Evolutionary conservation across 2,329 filamentous ascomycete species (phyloP), one percentile per base, ranked within the genome.

Genomic region (Mycosphaerella sp.): DNA sequence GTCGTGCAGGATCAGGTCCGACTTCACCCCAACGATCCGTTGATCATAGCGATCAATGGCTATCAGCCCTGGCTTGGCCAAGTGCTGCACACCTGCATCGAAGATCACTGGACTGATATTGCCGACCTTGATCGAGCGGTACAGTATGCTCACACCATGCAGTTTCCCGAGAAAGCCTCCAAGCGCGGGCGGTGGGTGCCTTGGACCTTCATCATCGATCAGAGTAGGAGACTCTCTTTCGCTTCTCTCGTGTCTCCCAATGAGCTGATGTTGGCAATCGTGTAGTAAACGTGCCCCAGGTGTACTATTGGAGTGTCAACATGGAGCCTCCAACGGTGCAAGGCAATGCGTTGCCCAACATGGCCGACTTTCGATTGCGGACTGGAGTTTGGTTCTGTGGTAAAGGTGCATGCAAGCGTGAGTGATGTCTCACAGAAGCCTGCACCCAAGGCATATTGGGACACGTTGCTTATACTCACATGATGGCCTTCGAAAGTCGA

Each of bases 251-350:
- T n/a, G 10, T 30, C 28, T 30, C 6, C 10, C 28, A 30, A 30
- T 6, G 28, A 6, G 10, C 10, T 30, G 28, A 6, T 30, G 28
- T 6, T 30, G 10, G 10, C 28, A 10, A 6, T 6, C 10, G 28
- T 10, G 28, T 10, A 30, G 28, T 70, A 63, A 70, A 70, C 17
- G 61, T 70, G 1, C 66, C 67, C 3, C 64, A 69, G 35, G 67
- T 69, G n/a, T 70, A 65, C 53, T 67, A 63, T 50, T 69, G 67
- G 67, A 65, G 64, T 6, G 65, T 68, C 9, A 63, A 55, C n/a
- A 57, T 64, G 51, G 52, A 63, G 3, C 64, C 64, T 34, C 64
- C 65, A 4, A 17, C 44, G 2, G 55, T 49, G 49, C 57, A 63
- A 32, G 59, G 61, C 32, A 54, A 44, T 6, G 55, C 50, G 6